These are phyloP conservation scores for Aspergillus homomorphus DNA, from an alignment of 495 filamentous ascomycete species.

Conservation along the genomic window DNA sequence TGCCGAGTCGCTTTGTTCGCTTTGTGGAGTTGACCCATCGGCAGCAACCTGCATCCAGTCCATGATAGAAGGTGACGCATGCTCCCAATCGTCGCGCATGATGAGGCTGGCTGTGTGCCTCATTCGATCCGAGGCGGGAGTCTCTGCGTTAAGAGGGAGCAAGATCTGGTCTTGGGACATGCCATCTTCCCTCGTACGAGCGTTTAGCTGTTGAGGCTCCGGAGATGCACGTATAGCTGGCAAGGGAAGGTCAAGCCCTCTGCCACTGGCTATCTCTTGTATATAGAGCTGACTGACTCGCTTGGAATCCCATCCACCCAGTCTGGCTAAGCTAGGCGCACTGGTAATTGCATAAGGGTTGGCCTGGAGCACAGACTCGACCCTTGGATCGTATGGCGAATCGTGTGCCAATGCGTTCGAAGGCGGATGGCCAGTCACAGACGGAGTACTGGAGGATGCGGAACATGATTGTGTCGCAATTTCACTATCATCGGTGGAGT, in stretches of 20 bases:
- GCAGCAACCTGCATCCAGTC: slow-evolving; percentile 53
- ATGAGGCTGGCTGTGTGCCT: slow-evolving; percentile 43
- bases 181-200: slow-evolving; percentile 17
- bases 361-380: neutral
- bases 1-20: slow-evolving; percentile 17
- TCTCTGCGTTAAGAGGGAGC: slow-evolving; percentile 27
- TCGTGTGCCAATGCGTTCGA: slow-evolving; percentile 19
- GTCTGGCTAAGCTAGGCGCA: slow-evolving; percentile 45
- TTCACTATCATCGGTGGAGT: slow-evolving; percentile 25
- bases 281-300: slow-evolving; percentile 53
- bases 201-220: slow-evolving; percentile 16
- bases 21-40: slow-evolving; percentile 29
- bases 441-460: slow-evolving; percentile 33
- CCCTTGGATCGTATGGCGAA: slow-evolving; percentile 8
- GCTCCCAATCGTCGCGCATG: slow-evolving; percentile 50
- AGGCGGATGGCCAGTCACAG: slow-evolving; percentile 23
- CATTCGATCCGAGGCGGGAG: slow-evolving; percentile 19
- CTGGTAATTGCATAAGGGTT: slow-evolving; percentile 21
- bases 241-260: slow-evolving; percentile 24
- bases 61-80: slow-evolving; percentile 54
- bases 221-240: slow-evolving; percentile 20
- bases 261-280: slow-evolving; percentile 45
- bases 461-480: slow-evolving; percentile 33
- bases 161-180: slow-evolving; percentile 39
- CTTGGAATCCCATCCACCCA: slow-evolving; percentile 53